phyloP scores from a whole-genome alignment of 495 filamentous ascomycete genomes.

The Neurospora hispaniola region DNA sequence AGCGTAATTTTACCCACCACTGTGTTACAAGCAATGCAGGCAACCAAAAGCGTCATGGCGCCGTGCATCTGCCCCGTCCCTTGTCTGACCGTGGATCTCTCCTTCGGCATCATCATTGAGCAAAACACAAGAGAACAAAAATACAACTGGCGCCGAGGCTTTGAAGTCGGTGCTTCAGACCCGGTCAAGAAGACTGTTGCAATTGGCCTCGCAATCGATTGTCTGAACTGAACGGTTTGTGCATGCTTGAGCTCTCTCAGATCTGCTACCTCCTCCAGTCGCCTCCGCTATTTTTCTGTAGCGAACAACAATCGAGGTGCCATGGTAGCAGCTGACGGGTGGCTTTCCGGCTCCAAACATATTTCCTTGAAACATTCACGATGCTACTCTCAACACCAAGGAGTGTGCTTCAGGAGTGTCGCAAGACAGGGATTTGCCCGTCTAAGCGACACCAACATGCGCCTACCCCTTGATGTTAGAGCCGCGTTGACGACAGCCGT shows the following conservation, averaged over 20 bases:
- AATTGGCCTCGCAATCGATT: background rate
- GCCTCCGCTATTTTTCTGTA: background rate
- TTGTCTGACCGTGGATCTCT: background rate
- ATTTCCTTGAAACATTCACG: background rate
- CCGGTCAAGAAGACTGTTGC: background rate
- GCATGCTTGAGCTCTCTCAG: too few relatives aligned
- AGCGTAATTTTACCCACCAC: background rate
- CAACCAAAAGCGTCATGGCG: background rate
- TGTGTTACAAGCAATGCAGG: background rate
- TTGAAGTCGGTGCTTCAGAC: background rate
- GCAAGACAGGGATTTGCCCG: conserved; percentile 34
- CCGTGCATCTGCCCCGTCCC: background rate
- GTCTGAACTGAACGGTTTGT: too few relatives aligned
- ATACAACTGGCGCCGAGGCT: background rate
- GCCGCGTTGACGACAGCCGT: background rate
- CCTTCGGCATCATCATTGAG: background rate
- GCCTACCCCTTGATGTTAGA: background rate
- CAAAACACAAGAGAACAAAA: background rate
- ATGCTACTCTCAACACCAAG: background rate
- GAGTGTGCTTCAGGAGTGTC: conserved; percentile 36
- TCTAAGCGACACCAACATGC: conserved; percentile 1
- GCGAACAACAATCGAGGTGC: background rate
- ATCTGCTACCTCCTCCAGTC: background rate
- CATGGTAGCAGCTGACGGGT: background rate
- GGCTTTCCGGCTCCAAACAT: background rate